Percentiles rank a stretch among this genome's conserved stretches.
These are phyloP conservation scores for Ophiocordyceps camponoti-saundersi DNA, from an alignment of 2,329 filamentous ascomycete species.

Conservation along the genomic window DNA sequence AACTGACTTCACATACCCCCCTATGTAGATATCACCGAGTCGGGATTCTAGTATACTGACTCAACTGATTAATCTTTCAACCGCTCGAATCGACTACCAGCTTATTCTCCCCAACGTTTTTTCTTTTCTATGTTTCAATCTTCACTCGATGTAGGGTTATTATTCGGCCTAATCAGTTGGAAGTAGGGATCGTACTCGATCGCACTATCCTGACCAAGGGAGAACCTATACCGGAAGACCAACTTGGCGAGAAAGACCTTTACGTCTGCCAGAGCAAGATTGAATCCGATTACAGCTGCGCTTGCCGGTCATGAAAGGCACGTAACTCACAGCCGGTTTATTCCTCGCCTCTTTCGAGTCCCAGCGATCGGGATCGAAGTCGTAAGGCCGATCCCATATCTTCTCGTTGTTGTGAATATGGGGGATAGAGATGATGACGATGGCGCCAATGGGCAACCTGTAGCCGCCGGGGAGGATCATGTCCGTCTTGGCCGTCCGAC, in stretches of 20 bases:
- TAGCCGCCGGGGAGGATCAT: slow-evolving; percentile 42
- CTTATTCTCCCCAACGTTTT: too few species aligned
- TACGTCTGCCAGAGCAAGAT: slow-evolving; percentile 43
- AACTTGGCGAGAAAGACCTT: slow-evolving; percentile 42
- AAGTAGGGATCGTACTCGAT: slow-evolving; percentile 44
- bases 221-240: slow-evolving; percentile 40
- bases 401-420: slow-evolving; percentile 34
- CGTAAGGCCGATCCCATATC: slow-evolving; percentile 38
- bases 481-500: slow-evolving; percentile 36
- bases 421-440: slow-evolving; percentile 36
- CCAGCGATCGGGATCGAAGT: slow-evolving; percentile 45
- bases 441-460: slow-evolving; percentile 29
- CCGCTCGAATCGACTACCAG: too few species aligned
- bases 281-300: slow-evolving; percentile 47
- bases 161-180: slow-evolving; percentile 36
- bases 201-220: slow-evolving; percentile 27
- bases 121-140: too few species aligned
- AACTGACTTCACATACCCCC: too few species aligned
- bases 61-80: too few species aligned
- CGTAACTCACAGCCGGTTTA: slow-evolving; percentile 31
- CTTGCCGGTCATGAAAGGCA: slow-evolving; percentile 40
- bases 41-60: too few species aligned
- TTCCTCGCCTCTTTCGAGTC: slow-evolving; percentile 28
- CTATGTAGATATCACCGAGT: too few species aligned
- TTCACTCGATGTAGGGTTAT: too few species aligned